Conservation (phyloP, 192 early-diverging fungal genomes). For the Podila horticola region DNA sequence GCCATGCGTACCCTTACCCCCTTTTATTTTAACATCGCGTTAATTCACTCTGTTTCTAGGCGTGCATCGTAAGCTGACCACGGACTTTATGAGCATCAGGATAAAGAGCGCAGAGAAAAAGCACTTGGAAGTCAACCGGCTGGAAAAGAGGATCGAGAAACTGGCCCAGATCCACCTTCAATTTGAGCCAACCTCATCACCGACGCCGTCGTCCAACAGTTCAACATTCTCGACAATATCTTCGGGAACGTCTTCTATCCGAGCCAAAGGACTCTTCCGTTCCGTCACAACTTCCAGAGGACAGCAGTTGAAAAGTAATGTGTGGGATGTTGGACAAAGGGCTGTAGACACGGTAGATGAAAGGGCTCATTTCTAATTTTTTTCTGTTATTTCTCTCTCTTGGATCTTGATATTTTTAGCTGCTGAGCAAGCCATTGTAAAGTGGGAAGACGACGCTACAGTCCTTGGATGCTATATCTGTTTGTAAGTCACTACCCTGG, state of each 20-base stretch:
- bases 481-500: slow-evolving; percentile 41
- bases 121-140: slow-evolving; percentile 75
- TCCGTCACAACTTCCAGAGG: slow-evolving; percentile 38
- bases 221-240: slow-evolving; percentile 30
- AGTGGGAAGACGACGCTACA: slow-evolving; percentile 61
- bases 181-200: slow-evolving; percentile 10
- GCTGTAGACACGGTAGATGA: too few species aligned
- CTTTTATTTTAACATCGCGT: too few species aligned
- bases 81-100: slow-evolving; percentile 61
- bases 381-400: neutral
- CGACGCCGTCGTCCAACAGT: slow-evolving; percentile 10
- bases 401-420: slow-evolving; percentile 18
- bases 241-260: slow-evolving; percentile 27
- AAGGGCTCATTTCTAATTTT: too few species aligned
- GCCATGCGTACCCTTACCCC: too few species aligned
- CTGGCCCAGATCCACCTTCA: slow-evolving; percentile 51
- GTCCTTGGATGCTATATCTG: slow-evolving; percentile 53
- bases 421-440: slow-evolving; percentile 54
- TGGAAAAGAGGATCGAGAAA: slow-evolving; percentile 81
- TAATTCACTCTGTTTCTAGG: slow-evolving; percentile 33
- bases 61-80: slow-evolving; percentile 58
- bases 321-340: neutral
- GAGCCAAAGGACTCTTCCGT: slow-evolving; percentile 39
- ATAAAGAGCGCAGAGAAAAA: slow-evolving; percentile 63
- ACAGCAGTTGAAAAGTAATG: slow-evolving; percentile 51